These are phyloP conservation scores for Stachybotrys chlorohalonatus DNA, from an alignment of 2,329 filamentous ascomycete species.

Conservation along the genomic window DNA sequence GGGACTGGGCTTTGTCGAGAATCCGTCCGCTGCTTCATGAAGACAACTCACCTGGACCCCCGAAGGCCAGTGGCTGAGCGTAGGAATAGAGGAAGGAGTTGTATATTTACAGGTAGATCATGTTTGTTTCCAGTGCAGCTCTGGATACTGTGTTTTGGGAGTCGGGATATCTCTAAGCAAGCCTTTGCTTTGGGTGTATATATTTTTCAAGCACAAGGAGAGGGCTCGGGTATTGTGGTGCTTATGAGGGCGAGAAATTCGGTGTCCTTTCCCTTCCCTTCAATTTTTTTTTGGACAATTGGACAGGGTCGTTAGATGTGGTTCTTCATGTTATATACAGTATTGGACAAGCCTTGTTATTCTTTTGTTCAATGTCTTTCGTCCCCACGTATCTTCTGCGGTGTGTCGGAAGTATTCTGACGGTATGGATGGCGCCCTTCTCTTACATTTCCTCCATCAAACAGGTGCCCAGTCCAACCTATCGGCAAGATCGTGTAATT, in stretches of 20 bases:
- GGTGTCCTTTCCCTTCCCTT: no score
- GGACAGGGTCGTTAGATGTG: neutral
- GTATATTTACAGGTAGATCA: neutral
- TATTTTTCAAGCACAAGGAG: neutral
- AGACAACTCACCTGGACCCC: neutral
- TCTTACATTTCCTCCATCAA: no score
- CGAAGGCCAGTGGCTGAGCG: no score
- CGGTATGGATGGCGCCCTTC: no score
- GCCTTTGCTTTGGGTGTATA: neutral
- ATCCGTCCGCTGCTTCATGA: neutral
- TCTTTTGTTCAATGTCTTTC: no score
- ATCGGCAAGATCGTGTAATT: no score
- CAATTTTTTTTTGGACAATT: neutral
- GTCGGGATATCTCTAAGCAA: neutral
- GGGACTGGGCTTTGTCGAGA: neutral
- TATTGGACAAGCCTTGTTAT: no score
- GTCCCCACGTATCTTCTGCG: no score
- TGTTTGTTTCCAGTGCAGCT: neutral
- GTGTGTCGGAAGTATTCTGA: no score
- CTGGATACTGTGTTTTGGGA: no score
- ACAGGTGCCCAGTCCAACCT: no score
- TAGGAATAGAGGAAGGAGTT: neutral
- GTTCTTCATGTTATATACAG: neutral
- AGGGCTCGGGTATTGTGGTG: neutral
- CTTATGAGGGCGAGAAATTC: neutral